These are phyloP conservation scores for Pseudodiploospora longispora DNA, from an alignment of 2,329 filamentous ascomycete species.

Conservation along the genomic window DNA sequence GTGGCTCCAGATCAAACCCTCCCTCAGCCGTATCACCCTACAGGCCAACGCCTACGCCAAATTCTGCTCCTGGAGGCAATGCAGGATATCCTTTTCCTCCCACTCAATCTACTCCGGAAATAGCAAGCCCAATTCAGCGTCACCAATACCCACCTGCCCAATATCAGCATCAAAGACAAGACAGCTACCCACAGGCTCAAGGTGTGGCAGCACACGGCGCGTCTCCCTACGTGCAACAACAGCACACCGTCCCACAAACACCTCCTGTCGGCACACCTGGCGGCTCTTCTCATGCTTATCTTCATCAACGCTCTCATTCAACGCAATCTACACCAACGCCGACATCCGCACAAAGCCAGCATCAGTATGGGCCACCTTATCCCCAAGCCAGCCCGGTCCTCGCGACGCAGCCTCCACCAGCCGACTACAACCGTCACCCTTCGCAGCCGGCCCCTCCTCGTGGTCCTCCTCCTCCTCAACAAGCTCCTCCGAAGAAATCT, in stretches of 20 bases:
- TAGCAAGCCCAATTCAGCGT: constrained; percentile 43
- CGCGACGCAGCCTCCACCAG: constrained; percentile 33
- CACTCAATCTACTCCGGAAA: constrained; percentile 31
- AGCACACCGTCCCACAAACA: constrained; percentile 37
- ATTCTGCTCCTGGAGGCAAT: constrained; percentile 27
- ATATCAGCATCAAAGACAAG: constrained; percentile 34
- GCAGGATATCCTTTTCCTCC: constrained; percentile 45
- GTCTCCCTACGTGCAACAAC: constrained; percentile 30
- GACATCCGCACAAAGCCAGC: constrained; percentile 54
- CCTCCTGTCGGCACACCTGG: constrained; percentile 39
- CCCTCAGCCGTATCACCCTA: constrained; percentile 37
- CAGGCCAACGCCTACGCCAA: constrained; percentile 39
- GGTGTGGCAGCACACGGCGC: constrained; percentile 22
- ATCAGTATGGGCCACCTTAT: constrained; percentile 42
- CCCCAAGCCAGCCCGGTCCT: constrained; percentile 45
- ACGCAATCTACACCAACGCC: constrained; percentile 52
- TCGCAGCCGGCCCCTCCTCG: constrained; percentile 48
- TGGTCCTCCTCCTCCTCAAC: constrained; percentile 41
- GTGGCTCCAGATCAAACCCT: constrained; percentile 24
- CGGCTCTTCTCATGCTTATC: constrained; percentile 25
- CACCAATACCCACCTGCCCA: constrained; percentile 41
- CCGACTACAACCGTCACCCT: constrained; percentile 38
- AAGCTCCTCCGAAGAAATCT: constrained; percentile 34
- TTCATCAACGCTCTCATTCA: constrained; percentile 48
- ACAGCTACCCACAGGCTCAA: constrained; percentile 39